Conservation (phyloP, 805 yeast species). For the Wickerhamiella domercqiae region DNA sequence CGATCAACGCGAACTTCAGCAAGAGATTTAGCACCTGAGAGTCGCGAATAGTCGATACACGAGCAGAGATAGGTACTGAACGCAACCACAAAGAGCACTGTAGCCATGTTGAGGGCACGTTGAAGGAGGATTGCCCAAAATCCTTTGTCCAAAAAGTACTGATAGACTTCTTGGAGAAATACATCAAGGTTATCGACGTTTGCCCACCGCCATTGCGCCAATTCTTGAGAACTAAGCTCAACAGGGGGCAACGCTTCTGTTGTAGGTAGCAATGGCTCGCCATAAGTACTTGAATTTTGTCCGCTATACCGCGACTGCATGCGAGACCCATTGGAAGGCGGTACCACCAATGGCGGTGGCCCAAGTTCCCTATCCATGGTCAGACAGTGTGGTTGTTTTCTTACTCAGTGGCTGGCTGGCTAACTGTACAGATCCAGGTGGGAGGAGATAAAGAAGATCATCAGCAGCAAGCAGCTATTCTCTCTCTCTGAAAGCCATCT, state of each 20-base stretch:
- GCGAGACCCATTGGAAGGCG: too few species aligned
- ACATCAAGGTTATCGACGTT: slow-evolving; percentile 83
- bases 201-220: slow-evolving; percentile 93
- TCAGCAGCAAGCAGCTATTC: too few species aligned
- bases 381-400: too few species aligned
- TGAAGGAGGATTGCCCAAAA: slow-evolving; percentile 58
- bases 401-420: too few species aligned
- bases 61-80: slow-evolving; percentile 65
- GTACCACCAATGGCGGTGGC: too few species aligned
- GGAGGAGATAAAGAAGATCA: too few species aligned
- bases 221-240: slow-evolving; percentile 33
- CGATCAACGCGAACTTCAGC: slow-evolving; percentile 31
- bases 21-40: slow-evolving; percentile 22
- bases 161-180: slow-evolving; percentile 67
- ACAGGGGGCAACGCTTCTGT: neutral
- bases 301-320: too few species aligned
- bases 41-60: slow-evolving; percentile 56
- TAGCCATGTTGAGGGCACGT: slow-evolving; percentile 49
- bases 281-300: too few species aligned
- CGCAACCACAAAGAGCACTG: slow-evolving; percentile 63
- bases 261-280: too few species aligned
- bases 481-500: too few species aligned
- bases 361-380: too few species aligned
- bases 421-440: too few species aligned
- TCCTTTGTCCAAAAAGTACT: slow-evolving; percentile 77